Evolutionary conservation across 2,329 filamentous ascomycete species (phyloP).

Genomic region (Fusarium sp.): DNA sequence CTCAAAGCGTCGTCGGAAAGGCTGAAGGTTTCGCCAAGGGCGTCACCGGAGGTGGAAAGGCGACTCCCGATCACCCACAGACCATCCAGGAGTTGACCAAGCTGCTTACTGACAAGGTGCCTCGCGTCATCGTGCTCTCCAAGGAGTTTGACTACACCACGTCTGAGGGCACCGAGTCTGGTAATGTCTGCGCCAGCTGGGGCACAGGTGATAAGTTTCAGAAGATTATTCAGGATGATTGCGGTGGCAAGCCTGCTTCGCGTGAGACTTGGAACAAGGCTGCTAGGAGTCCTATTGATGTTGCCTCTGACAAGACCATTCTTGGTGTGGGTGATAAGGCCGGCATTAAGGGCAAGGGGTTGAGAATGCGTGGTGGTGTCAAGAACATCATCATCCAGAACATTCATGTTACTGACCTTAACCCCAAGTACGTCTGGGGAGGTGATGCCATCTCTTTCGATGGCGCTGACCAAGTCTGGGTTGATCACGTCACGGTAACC

Average conservation of each 20-base stretch:
- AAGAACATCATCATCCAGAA: conserved; percentile 70
- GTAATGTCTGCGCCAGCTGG: not conserved
- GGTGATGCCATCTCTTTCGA: conserved; percentile 65
- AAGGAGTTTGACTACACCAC: conserved; percentile 66
- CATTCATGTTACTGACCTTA: conserved; percentile 63
- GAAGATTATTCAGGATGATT: conserved; percentile 19
- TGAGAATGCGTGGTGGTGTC: conserved; percentile 57
- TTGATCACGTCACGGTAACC: conserved; percentile 58
- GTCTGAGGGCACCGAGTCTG: conserved; percentile 55
- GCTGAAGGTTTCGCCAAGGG: conserved; percentile 57
- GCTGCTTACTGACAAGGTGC: conserved; percentile 63
- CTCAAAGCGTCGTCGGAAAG: conserved; percentile 45
- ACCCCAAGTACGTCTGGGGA: conserved; percentile 68
- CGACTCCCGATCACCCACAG: conserved; percentile 63
- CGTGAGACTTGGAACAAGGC: conserved; percentile 60
- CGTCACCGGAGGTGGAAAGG: conserved; percentile 69
- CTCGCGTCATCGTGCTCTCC: conserved; percentile 67
- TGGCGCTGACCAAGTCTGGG: conserved; percentile 56
- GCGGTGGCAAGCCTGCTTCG: not conserved
- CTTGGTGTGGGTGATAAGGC: conserved; percentile 62
- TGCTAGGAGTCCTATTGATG: conserved; percentile 58
- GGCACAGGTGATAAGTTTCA: conserved; percentile 47
- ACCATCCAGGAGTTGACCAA: conserved; percentile 65
- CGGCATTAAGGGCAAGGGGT: conserved; percentile 67
- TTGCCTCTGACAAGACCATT: conserved; percentile 66